A percentile compares a stretch with the other conserved stretches of the same genome.
Conservation (phyloP, 768 basidiomycete species). For the Tricholoma sp. region DNA sequence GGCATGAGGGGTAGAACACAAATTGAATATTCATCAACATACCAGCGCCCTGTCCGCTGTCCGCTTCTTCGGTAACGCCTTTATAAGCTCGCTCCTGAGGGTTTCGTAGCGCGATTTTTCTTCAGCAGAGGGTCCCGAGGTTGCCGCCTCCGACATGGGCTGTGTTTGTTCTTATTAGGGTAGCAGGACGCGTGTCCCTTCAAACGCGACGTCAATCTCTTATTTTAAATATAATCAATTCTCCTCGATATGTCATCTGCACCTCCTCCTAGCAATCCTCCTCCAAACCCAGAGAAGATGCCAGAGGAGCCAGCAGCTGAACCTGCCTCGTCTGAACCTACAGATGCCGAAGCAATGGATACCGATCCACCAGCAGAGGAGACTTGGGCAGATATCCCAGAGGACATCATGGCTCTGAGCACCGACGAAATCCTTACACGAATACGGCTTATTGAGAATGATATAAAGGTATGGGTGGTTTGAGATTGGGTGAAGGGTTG, state of each 20-base stretch:
- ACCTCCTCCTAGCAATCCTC: constrained; percentile 48
- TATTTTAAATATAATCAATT: constrained; percentile 10
- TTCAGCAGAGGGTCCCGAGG: constrained; percentile 45
- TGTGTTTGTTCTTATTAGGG: constrained; percentile 25
- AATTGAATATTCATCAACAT: constrained; percentile 17
- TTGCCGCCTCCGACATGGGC: constrained; percentile 35
- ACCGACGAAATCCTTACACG: constrained; percentile 88
- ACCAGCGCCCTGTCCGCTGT: constrained; percentile 75
- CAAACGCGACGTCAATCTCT: constrained; percentile 25
- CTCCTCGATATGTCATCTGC: constrained; percentile 49
- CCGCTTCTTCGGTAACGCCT: constrained; percentile 71
- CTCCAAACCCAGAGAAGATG: constrained; percentile 48
- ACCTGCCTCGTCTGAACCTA: constrained; percentile 25
- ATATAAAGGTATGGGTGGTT: constrained; percentile 67
- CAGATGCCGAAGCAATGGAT: constrained; percentile 56
- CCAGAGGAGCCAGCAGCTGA: constrained; percentile 30
- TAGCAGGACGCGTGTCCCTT: constrained; percentile 33
- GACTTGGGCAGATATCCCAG: constrained; percentile 88
- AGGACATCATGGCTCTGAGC: constrained; percentile 70
- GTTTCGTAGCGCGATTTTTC: constrained; percentile 68
- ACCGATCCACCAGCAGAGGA: constrained; percentile 69
- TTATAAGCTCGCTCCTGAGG: constrained; percentile 68
- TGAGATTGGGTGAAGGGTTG: not conserved
- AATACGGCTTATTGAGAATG: constrained; percentile 92
- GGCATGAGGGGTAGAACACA: not conserved